Percentiles rank a stretch among this genome's conserved stretches.
Conservation (phyloP, 306 rosid genomes). For the Acacia crassicarpa region DNA sequence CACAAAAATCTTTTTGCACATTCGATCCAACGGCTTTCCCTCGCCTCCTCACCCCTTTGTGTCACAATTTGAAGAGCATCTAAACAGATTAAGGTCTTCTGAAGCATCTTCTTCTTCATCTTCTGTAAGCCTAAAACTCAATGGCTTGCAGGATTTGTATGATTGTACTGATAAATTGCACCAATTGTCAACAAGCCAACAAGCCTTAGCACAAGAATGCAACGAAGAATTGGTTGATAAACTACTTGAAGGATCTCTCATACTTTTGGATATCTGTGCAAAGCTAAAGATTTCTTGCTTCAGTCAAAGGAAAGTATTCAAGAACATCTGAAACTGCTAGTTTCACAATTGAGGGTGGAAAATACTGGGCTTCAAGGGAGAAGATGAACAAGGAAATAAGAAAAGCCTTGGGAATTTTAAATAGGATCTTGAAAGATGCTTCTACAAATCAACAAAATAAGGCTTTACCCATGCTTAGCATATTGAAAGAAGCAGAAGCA, state of each 20-base stretch:
- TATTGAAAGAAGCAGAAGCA: constrained; percentile 25
- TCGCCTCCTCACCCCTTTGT: constrained; percentile 33
- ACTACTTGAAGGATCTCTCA: constrained; percentile 30
- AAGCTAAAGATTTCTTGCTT: constrained; percentile 5
- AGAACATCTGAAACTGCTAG: neutral
- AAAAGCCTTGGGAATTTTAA: constrained; percentile 16
- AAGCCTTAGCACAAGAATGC: constrained; percentile 13
- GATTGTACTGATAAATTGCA: constrained; percentile 15
- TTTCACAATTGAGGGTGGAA: neutral
- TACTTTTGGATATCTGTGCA: constrained; percentile 31
- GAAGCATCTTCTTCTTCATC: constrained; percentile 17
- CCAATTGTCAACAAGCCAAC: constrained; percentile 18
- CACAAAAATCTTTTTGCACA: constrained; percentile 29
- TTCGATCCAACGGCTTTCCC: constrained; percentile 39
- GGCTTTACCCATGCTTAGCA: neutral
- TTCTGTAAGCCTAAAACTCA: constrained; percentile 29
- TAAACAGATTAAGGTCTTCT: constrained; percentile 30
- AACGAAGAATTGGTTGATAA: constrained; percentile 5
- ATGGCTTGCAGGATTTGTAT: constrained; percentile 25
- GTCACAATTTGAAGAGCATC: constrained; percentile 34
- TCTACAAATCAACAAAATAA: neutral
- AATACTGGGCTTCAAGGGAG: constrained; percentile 30
- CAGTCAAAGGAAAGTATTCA: constrained; percentile 15
- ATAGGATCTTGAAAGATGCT: neutral
- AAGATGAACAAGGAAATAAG: constrained; percentile 9